Base-by-base conservation (phyloP, 345 rosid genomes). In the Brassica carinata region DNA sequence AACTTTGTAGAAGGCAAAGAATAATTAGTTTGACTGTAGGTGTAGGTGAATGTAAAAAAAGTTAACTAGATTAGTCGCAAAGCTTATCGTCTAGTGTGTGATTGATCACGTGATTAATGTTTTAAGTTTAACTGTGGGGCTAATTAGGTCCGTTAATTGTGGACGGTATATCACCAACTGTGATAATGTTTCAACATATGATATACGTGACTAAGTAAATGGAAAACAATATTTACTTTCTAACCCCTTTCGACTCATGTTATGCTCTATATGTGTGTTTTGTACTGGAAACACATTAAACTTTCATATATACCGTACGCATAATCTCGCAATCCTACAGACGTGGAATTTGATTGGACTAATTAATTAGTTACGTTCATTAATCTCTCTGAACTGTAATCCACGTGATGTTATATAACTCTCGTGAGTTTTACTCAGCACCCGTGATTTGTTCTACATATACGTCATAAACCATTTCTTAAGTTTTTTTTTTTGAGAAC, bases 351-450 rank as follows among this genome's bases (percentile, higher is more conserved):
- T 48, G 11, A 69, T 48, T 65, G 65, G 57, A 55, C 26, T 19
- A 53, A 6, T 53, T 53, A 53, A 8, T 55, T 27, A 68, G 67
- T 58, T 67, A 67, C 13, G 10, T 51, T 31, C 19, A 34, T 51
- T 43, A 53, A 75, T 5, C 59, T 58, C 19, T 27, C 58, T 76
- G 27, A 67, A 57, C 73, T 76, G 61, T 69, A 38, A 40, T 59
- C 67, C 80, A 68, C 67, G 67, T 76, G 62, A 68, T 29, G 7
- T 53, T 59, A 38, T 67, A 57, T 43, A 59, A 59, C 15, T 13
- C 80, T 69, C 69, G 69, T 77, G 80, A 59, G 31, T 59, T 68
- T 68, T 45, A 77, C 45, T 43, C 33, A 43, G 18, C 74, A 43
- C 69, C 80, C 74, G 74, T 61, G 74, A 43, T 10, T 43, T 43